Conservation (phyloP, 129 eudicot species). For the Escallonia herrerae region DNA sequence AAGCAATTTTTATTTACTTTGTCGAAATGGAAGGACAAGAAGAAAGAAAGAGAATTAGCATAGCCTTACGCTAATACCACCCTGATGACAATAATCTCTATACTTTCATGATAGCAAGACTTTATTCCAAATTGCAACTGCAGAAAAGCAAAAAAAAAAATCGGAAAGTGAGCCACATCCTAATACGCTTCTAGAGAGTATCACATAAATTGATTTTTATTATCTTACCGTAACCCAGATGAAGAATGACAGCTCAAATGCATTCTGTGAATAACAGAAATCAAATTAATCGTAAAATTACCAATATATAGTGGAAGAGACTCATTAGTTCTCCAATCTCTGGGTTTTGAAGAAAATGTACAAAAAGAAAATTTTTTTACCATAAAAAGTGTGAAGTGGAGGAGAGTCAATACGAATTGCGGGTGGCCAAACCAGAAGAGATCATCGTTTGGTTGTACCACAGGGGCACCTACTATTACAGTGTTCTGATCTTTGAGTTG, state of each 20-base stretch:
- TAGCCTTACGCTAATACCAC: conserved; percentile 35
- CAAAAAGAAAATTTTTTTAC: not conserved
- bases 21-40: too few relatives aligned
- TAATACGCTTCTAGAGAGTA: not conserved
- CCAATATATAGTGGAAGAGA: not conserved
- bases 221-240: conserved; percentile 30
- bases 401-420: conserved; percentile 25
- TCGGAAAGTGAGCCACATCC: not conserved
- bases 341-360: too few relatives aligned
- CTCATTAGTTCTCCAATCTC: not conserved
- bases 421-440: conserved; percentile 33
- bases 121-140: conserved; percentile 33
- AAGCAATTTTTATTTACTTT: not conserved
- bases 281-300: not conserved
- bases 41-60: not conserved
- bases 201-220: not conserved
- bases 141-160: not conserved
- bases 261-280: conserved; percentile 16
- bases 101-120: conserved; percentile 32
- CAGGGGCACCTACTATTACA: conserved; percentile 25
- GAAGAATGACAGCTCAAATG: conserved; percentile 38
- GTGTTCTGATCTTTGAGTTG: conserved; percentile 12
- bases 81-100: conserved; percentile 20
- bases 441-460: conserved; percentile 30
- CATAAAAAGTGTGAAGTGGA: conserved; percentile 28